phyloP scores from a whole-genome alignment of 495 filamentous ascomycete genomes.

The Penicillium paradoxum region DNA sequence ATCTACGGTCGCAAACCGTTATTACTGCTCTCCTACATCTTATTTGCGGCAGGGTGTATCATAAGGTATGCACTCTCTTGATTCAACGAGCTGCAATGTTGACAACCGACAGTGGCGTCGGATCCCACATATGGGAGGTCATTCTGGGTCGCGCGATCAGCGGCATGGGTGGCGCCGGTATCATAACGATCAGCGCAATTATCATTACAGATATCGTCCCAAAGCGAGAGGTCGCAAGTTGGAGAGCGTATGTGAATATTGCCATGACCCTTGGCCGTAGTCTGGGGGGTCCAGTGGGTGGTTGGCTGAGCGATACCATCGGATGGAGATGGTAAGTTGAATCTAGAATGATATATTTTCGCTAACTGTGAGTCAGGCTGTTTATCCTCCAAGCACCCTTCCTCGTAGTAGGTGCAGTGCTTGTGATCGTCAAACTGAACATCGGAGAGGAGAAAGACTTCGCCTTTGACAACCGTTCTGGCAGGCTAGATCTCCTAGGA shows the following conservation, averaged over 20 bases:
- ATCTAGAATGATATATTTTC: neutral
- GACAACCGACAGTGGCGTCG: constrained; percentile 42
- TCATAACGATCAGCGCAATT: constrained; percentile 51
- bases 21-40: constrained; percentile 35
- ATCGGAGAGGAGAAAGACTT: constrained; percentile 25
- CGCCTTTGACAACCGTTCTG: constrained; percentile 10
- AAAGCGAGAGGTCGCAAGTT: constrained; percentile 60
- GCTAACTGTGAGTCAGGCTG: constrained; percentile 38
- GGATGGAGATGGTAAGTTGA: constrained; percentile 62
- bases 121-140: constrained; percentile 46
- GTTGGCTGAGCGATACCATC: constrained; percentile 58
- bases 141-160: constrained; percentile 55
- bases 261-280: constrained; percentile 59
- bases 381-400: constrained; percentile 58
- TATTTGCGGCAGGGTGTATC: constrained; percentile 42
- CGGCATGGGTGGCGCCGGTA: constrained; percentile 56
- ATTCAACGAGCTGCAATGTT: neutral
- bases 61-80: constrained; percentile 23
- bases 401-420: constrained; percentile 43
- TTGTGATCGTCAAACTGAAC: constrained; percentile 45
- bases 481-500: constrained; percentile 58
- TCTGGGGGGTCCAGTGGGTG: constrained; percentile 60
- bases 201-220: constrained; percentile 66
- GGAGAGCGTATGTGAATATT: constrained; percentile 63
- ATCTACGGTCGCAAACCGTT: constrained; percentile 44